Evolutionary conservation across 192 early-diverging fungal species (phyloP), one percentile per base, ranked within the genome.

Genomic region (Dissophora globulifera): DNA sequence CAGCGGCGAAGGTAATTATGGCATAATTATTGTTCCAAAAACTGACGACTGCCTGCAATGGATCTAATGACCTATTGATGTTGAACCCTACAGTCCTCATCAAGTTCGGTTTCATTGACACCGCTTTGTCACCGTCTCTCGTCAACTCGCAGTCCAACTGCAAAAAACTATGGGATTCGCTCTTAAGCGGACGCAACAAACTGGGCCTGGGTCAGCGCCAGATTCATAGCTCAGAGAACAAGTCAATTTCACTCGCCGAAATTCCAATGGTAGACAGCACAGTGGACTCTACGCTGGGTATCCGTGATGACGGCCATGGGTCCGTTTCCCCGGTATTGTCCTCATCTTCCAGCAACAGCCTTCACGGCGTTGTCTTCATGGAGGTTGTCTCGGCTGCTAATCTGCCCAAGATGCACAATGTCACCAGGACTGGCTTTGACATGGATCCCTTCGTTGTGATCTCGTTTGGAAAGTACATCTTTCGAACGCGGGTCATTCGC

Each of bases 361-460:
- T 82, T 1, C 47, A 81, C n/a, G 86, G 84, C 12, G 65, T 86
- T 17, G 78, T 83, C 23, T 83, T 82, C 54, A 62, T 88, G 51
- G 84, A 86, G 51, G 53, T 88, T 16, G 70, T 67, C 22, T 78
- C 65, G 20, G 84, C 84, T 20, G 72, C 79, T 3, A 79, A 85
- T 41, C 62, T 89, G 13, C 82, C 85, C 12, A 53, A 42, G 23
- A 23, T 76, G 16, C 72, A 49, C 58, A 76, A 76, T 40, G 30
- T 76, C n/a, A 42, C 85, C 4, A 67, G 84, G n/a, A 86, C 85
- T 0, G 82, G 87, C 8, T 92, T 88, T 66, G 88, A 93, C 67
- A 93, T 92, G 84, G 93, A 94, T 74, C 92, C 93, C 0, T 94
- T 93, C 81, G 91, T 90, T 1, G 80, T 93, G 40, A 82, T 93